Evolutionary conservation across 2,329 filamentous ascomycete species (phyloP).

Genomic region (Colletotrichum sansevieriae): DNA sequence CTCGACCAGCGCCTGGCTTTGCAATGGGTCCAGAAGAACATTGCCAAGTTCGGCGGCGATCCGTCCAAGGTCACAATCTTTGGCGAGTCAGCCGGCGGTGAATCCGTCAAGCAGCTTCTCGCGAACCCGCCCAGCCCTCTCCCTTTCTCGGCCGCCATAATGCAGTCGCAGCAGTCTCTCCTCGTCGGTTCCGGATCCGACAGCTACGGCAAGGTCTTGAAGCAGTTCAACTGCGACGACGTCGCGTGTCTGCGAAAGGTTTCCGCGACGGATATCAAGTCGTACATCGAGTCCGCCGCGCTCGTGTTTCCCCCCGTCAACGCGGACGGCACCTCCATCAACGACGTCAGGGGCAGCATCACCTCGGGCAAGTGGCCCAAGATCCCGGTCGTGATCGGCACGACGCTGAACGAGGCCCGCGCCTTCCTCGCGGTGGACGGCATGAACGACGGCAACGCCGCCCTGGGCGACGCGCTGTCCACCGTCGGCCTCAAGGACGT

Average conservation of each 20-base stretch:
- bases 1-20: constrained; percentile 70
- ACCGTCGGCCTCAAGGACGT: constrained; percentile 1
- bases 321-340: constrained; percentile 27
- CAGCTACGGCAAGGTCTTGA: constrained; percentile 32
- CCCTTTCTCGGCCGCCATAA: constrained; percentile 42
- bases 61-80: constrained; percentile 71
- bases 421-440: constrained; percentile 19
- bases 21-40: constrained; percentile 72
- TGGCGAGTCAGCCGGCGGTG: constrained; percentile 67
- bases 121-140: constrained; percentile 46
- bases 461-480: background rate
- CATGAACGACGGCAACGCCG: background rate
- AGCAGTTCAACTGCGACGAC: constrained; percentile 26
- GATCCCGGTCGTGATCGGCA: constrained; percentile 35
- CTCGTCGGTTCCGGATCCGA: constrained; percentile 27
- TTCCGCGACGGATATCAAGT: constrained; percentile 25
- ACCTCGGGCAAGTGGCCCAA: constrained; percentile 29
- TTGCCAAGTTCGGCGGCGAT: constrained; percentile 73
- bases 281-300: constrained; percentile 21
- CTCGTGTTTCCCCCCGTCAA: constrained; percentile 37
- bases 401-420: constrained; percentile 29
- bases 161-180: constrained; percentile 36
- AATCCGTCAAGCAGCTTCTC: constrained; percentile 48
- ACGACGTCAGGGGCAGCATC: constrained; percentile 30
- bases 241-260: constrained; percentile 26